Base-by-base conservation (phyloP, 1,284 basidiomycete genomes). In the Jaminaea rosea region DNA sequence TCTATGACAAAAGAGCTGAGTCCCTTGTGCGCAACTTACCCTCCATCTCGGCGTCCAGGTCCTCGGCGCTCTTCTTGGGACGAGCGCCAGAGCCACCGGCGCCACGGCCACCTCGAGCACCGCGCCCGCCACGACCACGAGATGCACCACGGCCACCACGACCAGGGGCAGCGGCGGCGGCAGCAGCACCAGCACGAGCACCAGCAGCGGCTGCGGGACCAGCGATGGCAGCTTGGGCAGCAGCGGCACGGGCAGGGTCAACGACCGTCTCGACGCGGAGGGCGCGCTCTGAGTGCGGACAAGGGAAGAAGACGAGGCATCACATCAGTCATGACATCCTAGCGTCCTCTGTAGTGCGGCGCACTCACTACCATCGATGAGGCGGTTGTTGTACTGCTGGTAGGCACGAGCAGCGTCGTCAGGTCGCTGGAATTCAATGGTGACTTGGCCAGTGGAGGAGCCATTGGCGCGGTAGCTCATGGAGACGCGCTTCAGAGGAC, bases 321-420 rank as follows among this genome's bases (percentile, higher is more conserved):
- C n/a, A n/a, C n/a, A n/a, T n/a, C n/a, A n/a, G n/a, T n/a, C n/a
- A 56, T 56, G 65, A 41, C 65, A 62, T 46, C 58, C 31, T 50
- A 42, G 55, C 41, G 56, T 29, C 66, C 51, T 60, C 67, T 60
- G 52, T 58, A 67, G 65, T 67, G n/a, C n/a, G n/a, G n/a, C 65
- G 67, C 65, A 94, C 92, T 91, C 87, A 97, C 92, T 94, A 80
- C 91, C 89, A 84, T 98, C 93, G 82, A 98, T 93, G 79, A 98
- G 85, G 75, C 93, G 86, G 79, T 91, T 90, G 82, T 98, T 90
- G 82, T 97, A 98, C 67, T 89, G 83, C 62, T 86, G 80, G 78
- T 85, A 93, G 4, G 93, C 93, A 79, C 87, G 89, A 75, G 83
- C 84, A 54, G 86, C 93, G 69, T 94, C 90, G 52, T 90, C 90